These are phyloP conservation scores for Saitozyma podzolica DNA, from an alignment of 768 basidiomycete genomes.

Conservation along the genomic window DNA sequence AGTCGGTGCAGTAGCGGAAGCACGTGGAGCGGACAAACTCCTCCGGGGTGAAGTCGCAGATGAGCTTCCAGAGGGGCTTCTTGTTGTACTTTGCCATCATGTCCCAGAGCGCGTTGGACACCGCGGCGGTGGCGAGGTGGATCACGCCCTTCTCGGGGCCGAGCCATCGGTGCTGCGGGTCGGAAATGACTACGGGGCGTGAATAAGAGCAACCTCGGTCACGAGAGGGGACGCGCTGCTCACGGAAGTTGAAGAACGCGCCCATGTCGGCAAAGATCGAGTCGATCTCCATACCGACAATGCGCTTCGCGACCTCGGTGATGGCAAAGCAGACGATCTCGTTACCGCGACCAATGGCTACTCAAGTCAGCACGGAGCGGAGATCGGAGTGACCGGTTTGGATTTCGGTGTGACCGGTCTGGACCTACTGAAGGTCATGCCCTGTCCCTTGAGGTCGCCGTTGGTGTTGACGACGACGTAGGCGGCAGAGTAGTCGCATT, in stretches of 20 bases:
- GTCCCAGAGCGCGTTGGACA: constrained; percentile 93
- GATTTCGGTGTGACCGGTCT: not conserved
- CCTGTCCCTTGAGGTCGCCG: constrained; percentile 70
- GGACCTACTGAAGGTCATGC: constrained; percentile 50
- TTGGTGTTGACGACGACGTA: constrained; percentile 79
- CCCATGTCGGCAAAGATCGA: constrained; percentile 87
- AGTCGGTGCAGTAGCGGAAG: constrained; percentile 90
- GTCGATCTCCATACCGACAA: constrained; percentile 79
- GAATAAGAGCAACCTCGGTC: not conserved
- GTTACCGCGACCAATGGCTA: constrained; percentile 67
- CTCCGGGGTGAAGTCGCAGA: constrained; percentile 76
- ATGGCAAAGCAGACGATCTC: constrained; percentile 89
- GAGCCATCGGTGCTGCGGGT: constrained; percentile 91
- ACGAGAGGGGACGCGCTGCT: constrained; percentile 6
- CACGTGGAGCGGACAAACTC: constrained; percentile 69
- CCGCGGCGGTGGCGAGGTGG: constrained; percentile 81
- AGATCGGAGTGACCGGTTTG: not conserved
- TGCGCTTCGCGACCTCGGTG: constrained; percentile 71
- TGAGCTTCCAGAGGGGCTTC: constrained; percentile 92
- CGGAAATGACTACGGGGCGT: constrained; percentile 62
- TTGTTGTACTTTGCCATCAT: constrained; percentile 59
- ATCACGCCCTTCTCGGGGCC: constrained; percentile 96
- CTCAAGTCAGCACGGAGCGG: constrained; percentile 1
- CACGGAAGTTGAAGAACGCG: constrained; percentile 73
- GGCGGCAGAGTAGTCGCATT: constrained; percentile 93